Evolutionary conservation across 1,139 yeast genomes (phyloP).

Genomic region (Pichia cactophila): DNA sequence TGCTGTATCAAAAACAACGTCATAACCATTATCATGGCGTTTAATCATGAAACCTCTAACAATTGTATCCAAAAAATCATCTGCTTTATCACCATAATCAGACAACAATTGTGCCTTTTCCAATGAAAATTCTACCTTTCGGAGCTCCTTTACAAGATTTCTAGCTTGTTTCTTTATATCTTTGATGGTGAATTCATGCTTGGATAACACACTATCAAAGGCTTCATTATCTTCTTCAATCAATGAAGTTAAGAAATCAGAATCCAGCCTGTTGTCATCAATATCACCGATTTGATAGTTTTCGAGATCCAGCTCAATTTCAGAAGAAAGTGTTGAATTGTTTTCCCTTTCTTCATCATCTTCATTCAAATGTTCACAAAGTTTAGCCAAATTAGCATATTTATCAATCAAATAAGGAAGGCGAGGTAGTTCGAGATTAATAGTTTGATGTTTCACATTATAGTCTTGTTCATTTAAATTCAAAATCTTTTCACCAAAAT

Average conservation of each 20-base stretch:
- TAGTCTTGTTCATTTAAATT: constrained; percentile 36
- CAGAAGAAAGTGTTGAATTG: background rate
- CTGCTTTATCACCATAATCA: constrained; percentile 30
- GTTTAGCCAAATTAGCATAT: constrained; percentile 52
- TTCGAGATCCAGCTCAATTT: background rate
- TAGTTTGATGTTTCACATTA: background rate
- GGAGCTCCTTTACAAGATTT: constrained; percentile 28
- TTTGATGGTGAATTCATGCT: constrained; percentile 31
- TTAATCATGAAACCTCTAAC: constrained; percentile 1
- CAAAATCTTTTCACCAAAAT: constrained; percentile 52
- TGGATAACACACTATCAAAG: constrained; percentile 19
- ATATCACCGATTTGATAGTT: constrained; percentile 38
- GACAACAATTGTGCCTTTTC: constrained; percentile 37
- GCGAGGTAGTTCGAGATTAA: constrained; percentile 41
- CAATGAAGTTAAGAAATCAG: constrained; percentile 31
- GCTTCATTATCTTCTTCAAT: constrained; percentile 25
- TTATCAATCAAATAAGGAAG: constrained; percentile 66
- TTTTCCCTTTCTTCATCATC: background rate
- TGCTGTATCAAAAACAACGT: background rate
- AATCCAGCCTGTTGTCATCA: constrained; percentile 33
- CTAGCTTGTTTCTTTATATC: constrained; percentile 44
- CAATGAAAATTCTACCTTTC: background rate
- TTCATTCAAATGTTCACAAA: constrained; percentile 33
- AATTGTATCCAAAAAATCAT: constrained; percentile 33
- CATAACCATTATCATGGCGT: background rate